Conservation (phyloP, 805 yeast species). For the Brettanomyces bruxellensis region DNA sequence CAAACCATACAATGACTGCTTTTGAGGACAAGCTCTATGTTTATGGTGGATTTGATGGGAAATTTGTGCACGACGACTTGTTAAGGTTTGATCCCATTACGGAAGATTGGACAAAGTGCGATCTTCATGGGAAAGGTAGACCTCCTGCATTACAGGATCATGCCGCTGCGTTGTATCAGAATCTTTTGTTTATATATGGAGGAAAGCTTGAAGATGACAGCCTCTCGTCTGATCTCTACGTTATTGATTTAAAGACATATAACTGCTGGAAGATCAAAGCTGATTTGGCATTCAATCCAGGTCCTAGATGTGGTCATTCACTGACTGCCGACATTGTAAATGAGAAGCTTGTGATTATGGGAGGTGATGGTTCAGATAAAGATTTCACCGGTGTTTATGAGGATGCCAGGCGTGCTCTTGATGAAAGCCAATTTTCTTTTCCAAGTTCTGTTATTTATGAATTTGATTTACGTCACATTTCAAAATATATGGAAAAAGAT, state of each 20-base stretch:
- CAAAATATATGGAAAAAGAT: constrained; percentile 18
- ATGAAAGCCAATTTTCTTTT: constrained; percentile 22
- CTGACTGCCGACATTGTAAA: constrained; percentile 60
- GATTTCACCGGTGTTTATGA: constrained; percentile 23
- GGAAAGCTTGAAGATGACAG: constrained; percentile 75
- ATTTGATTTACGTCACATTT: constrained; percentile 21
- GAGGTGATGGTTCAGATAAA: constrained; percentile 78
- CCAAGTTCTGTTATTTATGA: constrained; percentile 28
- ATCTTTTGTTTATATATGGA: constrained; percentile 77
- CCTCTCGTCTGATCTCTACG: constrained; percentile 55
- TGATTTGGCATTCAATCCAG: constrained; percentile 47
- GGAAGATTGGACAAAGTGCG: constrained; percentile 63
- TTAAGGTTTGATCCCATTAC: constrained; percentile 69
- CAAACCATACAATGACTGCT: constrained; percentile 85
- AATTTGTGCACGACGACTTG: constrained; percentile 60
- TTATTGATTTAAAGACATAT: constrained; percentile 64
- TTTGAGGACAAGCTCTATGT: constrained; percentile 71
- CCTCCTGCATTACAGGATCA: constrained; percentile 93
- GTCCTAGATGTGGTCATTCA: constrained; percentile 88
- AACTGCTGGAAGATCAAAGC: constrained; percentile 54
- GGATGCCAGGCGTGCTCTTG: constrained; percentile 13
- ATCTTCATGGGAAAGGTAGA: constrained; percentile 48
- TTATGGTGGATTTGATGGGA: constrained; percentile 82
- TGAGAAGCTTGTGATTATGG: constrained; percentile 74
- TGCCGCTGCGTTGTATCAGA: constrained; percentile 70